These are phyloP conservation scores for Vitis vinifera DNA, from an alignment of 164 flowering plant genomes.

Conservation along the genomic window DNA sequence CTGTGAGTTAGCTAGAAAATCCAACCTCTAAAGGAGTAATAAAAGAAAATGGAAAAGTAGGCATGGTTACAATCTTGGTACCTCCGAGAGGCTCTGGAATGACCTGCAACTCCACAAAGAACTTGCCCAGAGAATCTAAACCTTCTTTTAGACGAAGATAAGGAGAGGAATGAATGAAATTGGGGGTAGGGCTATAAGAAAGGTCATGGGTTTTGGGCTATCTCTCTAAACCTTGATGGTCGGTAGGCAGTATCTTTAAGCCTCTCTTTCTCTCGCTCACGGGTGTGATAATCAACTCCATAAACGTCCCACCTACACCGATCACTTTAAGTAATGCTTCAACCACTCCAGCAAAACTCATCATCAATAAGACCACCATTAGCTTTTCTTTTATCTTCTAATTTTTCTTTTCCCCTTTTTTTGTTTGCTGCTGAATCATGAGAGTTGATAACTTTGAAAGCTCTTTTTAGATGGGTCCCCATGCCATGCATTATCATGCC, in stretches of 20 bases:
- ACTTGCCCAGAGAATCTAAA: not conserved
- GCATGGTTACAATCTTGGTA: not conserved
- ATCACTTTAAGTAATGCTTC: slow-evolving; percentile 23
- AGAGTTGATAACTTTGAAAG: not conserved
- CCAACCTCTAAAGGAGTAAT: too few relatives aligned
- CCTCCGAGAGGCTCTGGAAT: not conserved
- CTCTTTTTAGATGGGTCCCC: not conserved
- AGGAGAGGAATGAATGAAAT: not conserved
- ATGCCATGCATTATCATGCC: not conserved
- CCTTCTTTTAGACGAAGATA: not conserved
- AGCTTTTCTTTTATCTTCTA: not conserved
- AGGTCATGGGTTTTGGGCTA: not conserved
- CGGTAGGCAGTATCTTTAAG: not conserved
- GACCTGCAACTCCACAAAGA: not conserved
- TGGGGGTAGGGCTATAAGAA: not conserved
- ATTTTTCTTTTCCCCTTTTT: not conserved
- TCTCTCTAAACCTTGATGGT: not conserved
- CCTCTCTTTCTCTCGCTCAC: slow-evolving; percentile 14
- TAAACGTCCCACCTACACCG: slow-evolving; percentile 17
- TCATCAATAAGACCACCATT: not conserved
- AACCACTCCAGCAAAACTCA: slow-evolving; percentile 16
- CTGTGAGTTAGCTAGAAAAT: too few relatives aligned
- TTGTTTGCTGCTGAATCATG: slow-evolving; percentile 7
- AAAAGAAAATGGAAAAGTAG: too few relatives aligned
- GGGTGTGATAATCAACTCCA: slow-evolving; percentile 17